These are phyloP conservation scores for Lentinus brumalis DNA, from an alignment of 768 basidiomycete genomes.

Conservation along the genomic window DNA sequence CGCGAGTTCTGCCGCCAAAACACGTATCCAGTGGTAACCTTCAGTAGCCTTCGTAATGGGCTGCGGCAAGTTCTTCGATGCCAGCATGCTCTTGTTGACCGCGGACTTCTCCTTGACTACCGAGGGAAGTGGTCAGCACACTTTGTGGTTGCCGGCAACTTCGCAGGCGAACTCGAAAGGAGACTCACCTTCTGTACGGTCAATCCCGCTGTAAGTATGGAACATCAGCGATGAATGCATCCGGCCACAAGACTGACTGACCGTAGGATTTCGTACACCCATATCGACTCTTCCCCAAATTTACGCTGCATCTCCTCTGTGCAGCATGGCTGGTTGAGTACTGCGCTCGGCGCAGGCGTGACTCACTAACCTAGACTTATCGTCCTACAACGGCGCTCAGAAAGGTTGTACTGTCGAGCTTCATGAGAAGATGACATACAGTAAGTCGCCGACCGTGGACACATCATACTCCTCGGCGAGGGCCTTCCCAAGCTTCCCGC, in stretches of 20 bases:
- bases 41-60: slow-evolving; percentile 73
- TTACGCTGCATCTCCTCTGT: slow-evolving; percentile 77
- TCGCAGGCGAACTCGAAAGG: background rate
- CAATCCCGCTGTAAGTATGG: slow-evolving; percentile 64
- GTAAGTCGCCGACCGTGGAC: slow-evolving; percentile 85
- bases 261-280: slow-evolving; percentile 93
- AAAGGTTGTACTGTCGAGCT: background rate
- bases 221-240: background rate
- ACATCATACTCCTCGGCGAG: slow-evolving; percentile 88
- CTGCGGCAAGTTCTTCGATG: slow-evolving; percentile 90
- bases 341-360: background rate
- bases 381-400: slow-evolving; percentile 40
- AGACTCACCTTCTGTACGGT: slow-evolving; percentile 76
- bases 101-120: slow-evolving; percentile 84
- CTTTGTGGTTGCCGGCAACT: no score
- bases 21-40: slow-evolving; percentile 88
- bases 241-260: slow-evolving; percentile 33
- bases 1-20: slow-evolving; percentile 88
- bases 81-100: slow-evolving; percentile 90
- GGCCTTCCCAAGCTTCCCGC: slow-evolving; percentile 90
- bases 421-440: slow-evolving; percentile 52
- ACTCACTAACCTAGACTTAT: slow-evolving; percentile 53
- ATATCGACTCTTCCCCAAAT: slow-evolving; percentile 81
- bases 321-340: slow-evolving; percentile 24
- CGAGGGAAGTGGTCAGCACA: background rate